A percentile compares a stretch with the other conserved stretches of the same genome.
Evolutionary conservation across 1,284 basidiomycete species (phyloP).

Genomic region (Apiotrichum veenhuisii): DNA sequence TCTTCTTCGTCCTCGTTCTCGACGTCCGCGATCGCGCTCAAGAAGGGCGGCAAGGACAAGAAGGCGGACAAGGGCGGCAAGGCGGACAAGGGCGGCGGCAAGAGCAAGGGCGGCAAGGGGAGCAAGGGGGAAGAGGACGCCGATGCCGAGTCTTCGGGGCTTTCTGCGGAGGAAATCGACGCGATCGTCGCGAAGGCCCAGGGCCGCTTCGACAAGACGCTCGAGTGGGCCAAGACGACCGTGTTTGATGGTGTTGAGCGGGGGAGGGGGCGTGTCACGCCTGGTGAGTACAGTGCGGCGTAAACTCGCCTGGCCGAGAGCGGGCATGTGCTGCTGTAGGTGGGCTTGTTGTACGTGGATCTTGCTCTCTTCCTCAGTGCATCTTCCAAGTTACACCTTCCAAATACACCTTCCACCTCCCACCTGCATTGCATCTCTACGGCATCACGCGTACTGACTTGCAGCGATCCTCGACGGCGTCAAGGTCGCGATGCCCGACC

Average conservation of each 20-base stretch:
- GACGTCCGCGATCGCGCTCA: slow-evolving; percentile 20
- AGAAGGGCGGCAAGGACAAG: slow-evolving; percentile 26
- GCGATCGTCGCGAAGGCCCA: slow-evolving; percentile 4
- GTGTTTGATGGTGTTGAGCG: slow-evolving; percentile 47
- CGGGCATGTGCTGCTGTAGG: too few species aligned
- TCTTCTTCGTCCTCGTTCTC: slow-evolving; percentile 16
- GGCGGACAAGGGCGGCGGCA: slow-evolving; percentile 14
- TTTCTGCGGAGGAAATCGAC: slow-evolving; percentile 7
- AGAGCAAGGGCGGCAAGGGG: slow-evolving; percentile 10
- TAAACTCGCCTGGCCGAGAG: neutral
- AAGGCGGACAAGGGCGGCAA: slow-evolving; percentile 15
- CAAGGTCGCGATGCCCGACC: slow-evolving; percentile 34
- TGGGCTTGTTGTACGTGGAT: too few species aligned
- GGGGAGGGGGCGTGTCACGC: slow-evolving; percentile 41
- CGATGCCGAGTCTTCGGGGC: slow-evolving; percentile 21
- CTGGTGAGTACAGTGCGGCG: slow-evolving; percentile 30
- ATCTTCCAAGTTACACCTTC: neutral
- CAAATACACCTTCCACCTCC: neutral
- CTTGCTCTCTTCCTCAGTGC: too few species aligned
- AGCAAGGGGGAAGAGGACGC: slow-evolving; percentile 21
- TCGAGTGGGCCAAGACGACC: slow-evolving; percentile 40
- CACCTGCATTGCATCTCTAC: too few species aligned
- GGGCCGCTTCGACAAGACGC: slow-evolving; percentile 31
- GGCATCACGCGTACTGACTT: neutral
- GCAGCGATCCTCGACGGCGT: slow-evolving; percentile 46